Base-by-base conservation (phyloP, 1,284 basidiomycete species). In the Macrocystidia cucumis region DNA sequence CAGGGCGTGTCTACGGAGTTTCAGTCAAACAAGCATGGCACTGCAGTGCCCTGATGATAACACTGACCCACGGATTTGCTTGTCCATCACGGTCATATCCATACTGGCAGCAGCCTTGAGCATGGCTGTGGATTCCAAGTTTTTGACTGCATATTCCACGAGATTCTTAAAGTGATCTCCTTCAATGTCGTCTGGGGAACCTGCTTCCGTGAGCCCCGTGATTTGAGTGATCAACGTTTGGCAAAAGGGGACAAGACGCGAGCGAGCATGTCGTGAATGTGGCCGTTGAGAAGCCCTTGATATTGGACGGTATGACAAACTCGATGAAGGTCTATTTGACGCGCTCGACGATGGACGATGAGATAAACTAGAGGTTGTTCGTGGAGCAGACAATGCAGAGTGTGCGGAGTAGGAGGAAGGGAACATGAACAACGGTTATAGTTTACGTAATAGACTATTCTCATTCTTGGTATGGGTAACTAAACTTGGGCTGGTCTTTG, bases 381-480 rank as follows among this genome's bases (percentile, higher is more conserved):
- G 40, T 5, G 49, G 38, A 16, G 51, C 46, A 22, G 47, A 40
- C 11, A 43, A 25, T 12, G 34, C 37, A 6, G 38, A 50, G 45
- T 25, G 49, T 36, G 41, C 36, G 7, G 47, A 45, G 34, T 41
- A 48, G 31, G 40, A 42, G 24, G 45, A 41, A 29, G 42, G 23
- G 12, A 25, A 8, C 23, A 25, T 25, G 12, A 12, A 25, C 12
- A 25, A n/a, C n/a, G n/a, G n/a, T n/a, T n/a, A n/a, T n/a, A n/a
- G n/a, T n/a, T n/a, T n/a, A n/a, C n/a, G n/a, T 27, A 37, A 50
- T 65, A n/a, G n/a, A n/a, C n/a, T n/a, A n/a, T n/a, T n/a, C n/a
- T n/a, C n/a, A 82, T 61, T 92, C 91, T 56, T 83, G 83, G 62
- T 75, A 91, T 4, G 91, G 90, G 54, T 91, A 93, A 6, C 78